These are phyloP conservation scores for Sporothrix dimorphospora DNA, from an alignment of 2,329 filamentous ascomycete species.

Conservation along the genomic window DNA sequence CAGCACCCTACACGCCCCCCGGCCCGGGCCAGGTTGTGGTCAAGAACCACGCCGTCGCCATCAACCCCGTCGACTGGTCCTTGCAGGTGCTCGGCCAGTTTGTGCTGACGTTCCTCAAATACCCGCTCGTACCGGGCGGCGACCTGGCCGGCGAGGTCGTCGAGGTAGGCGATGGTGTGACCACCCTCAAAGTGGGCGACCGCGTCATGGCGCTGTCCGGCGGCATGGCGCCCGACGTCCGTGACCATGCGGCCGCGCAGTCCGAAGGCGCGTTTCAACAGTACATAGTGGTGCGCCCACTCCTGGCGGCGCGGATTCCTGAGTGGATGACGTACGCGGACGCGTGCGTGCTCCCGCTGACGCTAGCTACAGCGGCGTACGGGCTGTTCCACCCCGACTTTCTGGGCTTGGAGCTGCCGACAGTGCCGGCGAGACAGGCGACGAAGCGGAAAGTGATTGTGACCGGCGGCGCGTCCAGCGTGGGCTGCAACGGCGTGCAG, in stretches of 20 bases:
- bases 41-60: constrained; percentile 19
- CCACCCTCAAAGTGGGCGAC: constrained; percentile 40
- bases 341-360: constrained; percentile 38
- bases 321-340: constrained; percentile 44
- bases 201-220: constrained; percentile 32
- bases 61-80: constrained; percentile 21
- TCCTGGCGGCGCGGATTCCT: background rate
- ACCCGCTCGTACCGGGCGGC: constrained; percentile 51
- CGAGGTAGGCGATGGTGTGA: constrained; percentile 39
- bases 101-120: constrained; percentile 35
- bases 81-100: background rate
- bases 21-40: constrained; percentile 16
- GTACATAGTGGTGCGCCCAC: constrained; percentile 10
- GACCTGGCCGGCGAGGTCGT: constrained; percentile 57
- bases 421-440: background rate
- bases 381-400: constrained; percentile 37
- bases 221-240: background rate
- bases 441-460: constrained; percentile 38
- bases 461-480: constrained; percentile 50
- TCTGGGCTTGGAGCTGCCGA: constrained; percentile 33
- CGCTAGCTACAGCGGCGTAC: constrained; percentile 37
- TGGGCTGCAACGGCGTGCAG: constrained; percentile 52
- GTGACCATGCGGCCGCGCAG: background rate
- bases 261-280: constrained; percentile 13
- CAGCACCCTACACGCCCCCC: constrained; percentile 3